These are phyloP conservation scores for Plasmodium yoelii DNA, from an alignment of 169 alveolate species.

Conservation along the genomic window DNA sequence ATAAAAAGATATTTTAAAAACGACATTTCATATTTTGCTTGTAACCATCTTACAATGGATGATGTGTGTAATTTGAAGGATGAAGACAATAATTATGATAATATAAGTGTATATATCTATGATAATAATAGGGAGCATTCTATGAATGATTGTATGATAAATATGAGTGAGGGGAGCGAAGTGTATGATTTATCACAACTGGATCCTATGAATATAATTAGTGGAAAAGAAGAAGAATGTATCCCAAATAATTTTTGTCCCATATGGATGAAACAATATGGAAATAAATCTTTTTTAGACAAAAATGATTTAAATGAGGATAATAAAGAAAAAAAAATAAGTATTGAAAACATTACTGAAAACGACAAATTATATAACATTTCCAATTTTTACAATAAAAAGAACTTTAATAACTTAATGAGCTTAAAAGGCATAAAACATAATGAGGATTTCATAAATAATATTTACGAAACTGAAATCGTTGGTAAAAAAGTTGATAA, in stretches of 20 bases:
- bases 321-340: conserved; percentile 12
- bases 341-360: conserved; percentile 16
- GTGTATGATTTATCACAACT: conserved; percentile 27
- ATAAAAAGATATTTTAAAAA: conserved; percentile 57
- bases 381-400: conserved; percentile 19
- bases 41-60: conserved; percentile 46
- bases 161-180: conserved; percentile 19
- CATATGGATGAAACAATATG: not conserved
- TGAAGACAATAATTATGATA: conserved; percentile 52
- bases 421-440: conserved; percentile 10
- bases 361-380: conserved; percentile 9
- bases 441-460: conserved; percentile 14
- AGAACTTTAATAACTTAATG: not conserved
- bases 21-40: conserved; percentile 60
- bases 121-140: conserved; percentile 39
- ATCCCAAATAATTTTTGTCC: not conserved
- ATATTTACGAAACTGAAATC: conserved; percentile 6
- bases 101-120: conserved; percentile 45
- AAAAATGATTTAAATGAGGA: conserved; percentile 11
- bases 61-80: conserved; percentile 46
- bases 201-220: conserved; percentile 6
- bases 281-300: conserved; percentile 8
- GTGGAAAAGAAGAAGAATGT: conserved; percentile 15
- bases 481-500: conserved; percentile 15
- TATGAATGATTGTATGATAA: conserved; percentile 16